These are phyloP conservation scores for Bruguiera hainesii DNA, from an alignment of 441 rosid genomes.

Conservation along the genomic window DNA sequence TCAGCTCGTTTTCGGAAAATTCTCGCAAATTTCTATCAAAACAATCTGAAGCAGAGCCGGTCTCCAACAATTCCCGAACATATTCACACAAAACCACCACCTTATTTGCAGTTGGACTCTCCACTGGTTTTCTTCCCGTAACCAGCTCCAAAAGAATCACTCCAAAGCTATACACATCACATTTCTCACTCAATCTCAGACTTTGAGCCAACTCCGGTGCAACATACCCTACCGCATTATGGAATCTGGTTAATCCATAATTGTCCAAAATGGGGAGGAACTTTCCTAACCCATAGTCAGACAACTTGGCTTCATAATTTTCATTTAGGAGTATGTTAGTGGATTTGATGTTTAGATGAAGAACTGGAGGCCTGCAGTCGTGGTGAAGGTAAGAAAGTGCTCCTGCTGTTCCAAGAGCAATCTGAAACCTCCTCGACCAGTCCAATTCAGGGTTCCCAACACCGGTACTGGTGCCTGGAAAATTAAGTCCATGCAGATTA, in stretches of 20 bases:
- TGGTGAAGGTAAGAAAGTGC: constrained; percentile 92
- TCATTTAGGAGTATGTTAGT: constrained; percentile 81
- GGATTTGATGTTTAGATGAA: constrained; percentile 91
- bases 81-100: constrained; percentile 78
- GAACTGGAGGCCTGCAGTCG: constrained; percentile 81
- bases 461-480: constrained; percentile 69
- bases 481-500: constrained; percentile 55
- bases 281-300: constrained; percentile 84
- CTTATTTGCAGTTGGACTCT: constrained; percentile 57
- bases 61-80: constrained; percentile 69
- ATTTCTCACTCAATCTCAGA: constrained; percentile 72
- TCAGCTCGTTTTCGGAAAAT: constrained; percentile 78
- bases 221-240: constrained; percentile 85
- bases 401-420: constrained; percentile 80
- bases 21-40: constrained; percentile 70
- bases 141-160: constrained; percentile 89
- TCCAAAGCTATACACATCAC: constrained; percentile 87
- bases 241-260: constrained; percentile 62
- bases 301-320: constrained; percentile 66
- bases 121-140: constrained; percentile 86
- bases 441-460: constrained; percentile 53
- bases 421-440: constrained; percentile 84
- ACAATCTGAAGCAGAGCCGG: constrained; percentile 80
- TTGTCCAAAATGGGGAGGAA: constrained; percentile 84
- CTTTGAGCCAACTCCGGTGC: constrained; percentile 95